Conservation (phyloP, 208 protist genomes). For the Leptomonas pyrrhocoris region DNA sequence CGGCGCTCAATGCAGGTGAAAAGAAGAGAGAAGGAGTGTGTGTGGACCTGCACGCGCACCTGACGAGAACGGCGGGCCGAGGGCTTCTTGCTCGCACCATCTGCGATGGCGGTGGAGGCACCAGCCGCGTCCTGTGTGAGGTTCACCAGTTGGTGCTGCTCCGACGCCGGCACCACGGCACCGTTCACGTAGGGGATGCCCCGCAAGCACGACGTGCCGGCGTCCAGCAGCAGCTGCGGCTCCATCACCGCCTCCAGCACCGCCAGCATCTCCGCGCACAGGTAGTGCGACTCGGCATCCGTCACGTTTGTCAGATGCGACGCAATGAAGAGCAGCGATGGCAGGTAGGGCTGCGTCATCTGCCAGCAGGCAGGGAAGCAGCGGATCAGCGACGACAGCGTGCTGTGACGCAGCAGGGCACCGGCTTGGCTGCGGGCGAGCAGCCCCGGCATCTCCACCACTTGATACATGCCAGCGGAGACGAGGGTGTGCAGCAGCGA, state of each 20-base stretch:
- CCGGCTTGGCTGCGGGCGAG: slow-evolving; percentile 46
- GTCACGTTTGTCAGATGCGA: slow-evolving; percentile 47
- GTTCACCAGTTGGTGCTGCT: slow-evolving; percentile 31
- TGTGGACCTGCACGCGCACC: slow-evolving; percentile 60
- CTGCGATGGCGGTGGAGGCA: background rate
- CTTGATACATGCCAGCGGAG: slow-evolving; percentile 53
- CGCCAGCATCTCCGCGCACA: slow-evolving; percentile 75
- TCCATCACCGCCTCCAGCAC: slow-evolving; percentile 87
- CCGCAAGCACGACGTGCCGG: slow-evolving; percentile 62
- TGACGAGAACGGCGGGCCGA: slow-evolving; percentile 16
- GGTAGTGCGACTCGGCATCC: slow-evolving; percentile 78
- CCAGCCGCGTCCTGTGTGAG: slow-evolving; percentile 17
- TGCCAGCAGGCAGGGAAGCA: slow-evolving; percentile 83
- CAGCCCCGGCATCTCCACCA: slow-evolving; percentile 52
- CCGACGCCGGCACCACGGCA: slow-evolving; percentile 34
- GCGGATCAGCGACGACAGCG: slow-evolving; percentile 62
- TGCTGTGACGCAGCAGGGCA: slow-evolving; percentile 73
- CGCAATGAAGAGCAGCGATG: slow-evolving; percentile 55
- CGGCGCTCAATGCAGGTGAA: slow-evolving; percentile 74
- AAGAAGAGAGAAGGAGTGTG: slow-evolving; percentile 77
- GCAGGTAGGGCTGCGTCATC: slow-evolving; percentile 82
- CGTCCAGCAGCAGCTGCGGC: slow-evolving; percentile 83
- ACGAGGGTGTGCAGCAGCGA: slow-evolving; percentile 56
- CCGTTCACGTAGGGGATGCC: slow-evolving; percentile 56
- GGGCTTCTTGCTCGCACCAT: slow-evolving; percentile 18